These are phyloP conservation scores for Raddia distichophylla DNA, from an alignment of 176 grass and related monocot genomes.

Conservation along the genomic window DNA sequence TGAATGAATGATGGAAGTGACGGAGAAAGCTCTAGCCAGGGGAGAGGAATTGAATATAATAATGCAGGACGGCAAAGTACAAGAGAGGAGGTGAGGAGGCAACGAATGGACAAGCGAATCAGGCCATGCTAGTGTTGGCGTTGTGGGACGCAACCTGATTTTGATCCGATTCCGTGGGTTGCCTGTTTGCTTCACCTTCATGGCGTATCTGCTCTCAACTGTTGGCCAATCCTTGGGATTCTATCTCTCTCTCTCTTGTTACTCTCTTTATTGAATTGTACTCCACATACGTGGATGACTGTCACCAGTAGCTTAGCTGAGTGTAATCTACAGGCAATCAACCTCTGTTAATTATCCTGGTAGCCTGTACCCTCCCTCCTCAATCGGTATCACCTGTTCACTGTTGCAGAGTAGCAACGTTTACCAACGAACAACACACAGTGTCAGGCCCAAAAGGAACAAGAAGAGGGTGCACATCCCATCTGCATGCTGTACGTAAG, in stretches of 20 bases:
- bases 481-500: background rate
- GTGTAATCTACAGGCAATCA: background rate
- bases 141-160: slow-evolving; percentile 24
- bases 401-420: background rate
- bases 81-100: slow-evolving; percentile 2
- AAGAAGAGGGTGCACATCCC: background rate
- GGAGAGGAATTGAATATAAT: background rate
- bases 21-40: background rate
- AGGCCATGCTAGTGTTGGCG: background rate
- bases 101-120: background rate
- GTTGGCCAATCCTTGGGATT: no score
- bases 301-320: background rate
- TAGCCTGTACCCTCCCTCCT: background rate
- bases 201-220: no score
- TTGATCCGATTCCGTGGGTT: background rate
- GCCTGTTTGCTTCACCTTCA: no score
- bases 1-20: background rate
- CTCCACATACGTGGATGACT: background rate
- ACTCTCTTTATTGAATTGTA: background rate
- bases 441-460: background rate
- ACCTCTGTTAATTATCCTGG: background rate
- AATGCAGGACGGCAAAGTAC: slow-evolving; percentile 34
- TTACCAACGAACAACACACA: background rate
- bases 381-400: background rate
- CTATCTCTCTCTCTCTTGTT: background rate